These are phyloP conservation scores for Amphicarpaea edgeworthii DNA, from an alignment of 306 rosid species.

Conservation along the genomic window DNA sequence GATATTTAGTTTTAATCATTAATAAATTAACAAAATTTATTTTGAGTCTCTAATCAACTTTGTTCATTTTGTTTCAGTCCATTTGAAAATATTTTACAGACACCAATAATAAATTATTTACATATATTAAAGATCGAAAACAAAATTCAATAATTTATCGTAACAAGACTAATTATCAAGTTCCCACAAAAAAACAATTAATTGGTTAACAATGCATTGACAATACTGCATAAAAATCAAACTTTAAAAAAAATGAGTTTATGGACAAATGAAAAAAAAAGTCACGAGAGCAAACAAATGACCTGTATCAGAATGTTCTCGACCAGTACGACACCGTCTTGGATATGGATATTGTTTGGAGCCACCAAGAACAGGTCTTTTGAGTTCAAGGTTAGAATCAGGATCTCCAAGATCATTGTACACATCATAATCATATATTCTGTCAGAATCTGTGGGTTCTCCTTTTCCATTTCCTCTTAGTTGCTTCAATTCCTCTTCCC, in stretches of 20 bases:
- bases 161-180: too few relatives aligned
- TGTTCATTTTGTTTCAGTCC: too few relatives aligned
- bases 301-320: constrained; percentile 57
- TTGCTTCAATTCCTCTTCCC: constrained; percentile 58
- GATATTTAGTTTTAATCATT: too few relatives aligned
- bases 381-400: constrained; percentile 41
- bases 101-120: too few relatives aligned
- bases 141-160: too few relatives aligned
- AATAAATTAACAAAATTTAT: too few relatives aligned
- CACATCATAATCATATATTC: constrained; percentile 76
- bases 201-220: too few relatives aligned
- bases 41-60: too few relatives aligned
- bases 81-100: too few relatives aligned
- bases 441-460: constrained; percentile 57
- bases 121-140: too few relatives aligned
- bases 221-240: too few relatives aligned
- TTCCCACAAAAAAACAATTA: too few relatives aligned
- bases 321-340: constrained; percentile 57
- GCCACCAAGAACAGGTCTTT: constrained; percentile 74
- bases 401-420: constrained; percentile 81
- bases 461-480: constrained; percentile 72
- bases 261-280: background rate
- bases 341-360: constrained; percentile 63
- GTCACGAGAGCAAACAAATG: background rate
- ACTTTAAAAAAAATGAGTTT: background rate